A percentile compares a stretch with the other conserved stretches of the same genome.
Evolutionary conservation across 208 protist species (phyloP).

Genomic region (Leishmania arabica): DNA sequence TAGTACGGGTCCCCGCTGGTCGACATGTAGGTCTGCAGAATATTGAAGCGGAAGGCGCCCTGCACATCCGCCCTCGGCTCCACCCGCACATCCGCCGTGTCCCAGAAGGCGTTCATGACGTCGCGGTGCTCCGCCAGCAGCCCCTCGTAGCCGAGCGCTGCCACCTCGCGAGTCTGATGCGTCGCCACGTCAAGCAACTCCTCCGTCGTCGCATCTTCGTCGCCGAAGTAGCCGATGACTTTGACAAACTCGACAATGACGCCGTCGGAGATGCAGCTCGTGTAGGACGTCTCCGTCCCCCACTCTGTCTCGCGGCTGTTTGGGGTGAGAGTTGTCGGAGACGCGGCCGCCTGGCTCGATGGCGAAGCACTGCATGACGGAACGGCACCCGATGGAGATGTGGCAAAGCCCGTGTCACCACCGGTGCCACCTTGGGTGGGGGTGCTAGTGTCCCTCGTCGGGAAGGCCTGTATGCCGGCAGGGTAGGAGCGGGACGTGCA

Average conservation of each 20-base stretch:
- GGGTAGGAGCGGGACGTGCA: conserved; percentile 45
- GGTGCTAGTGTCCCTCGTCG: conserved; percentile 5
- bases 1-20: conserved; percentile 37
- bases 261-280: conserved; percentile 75
- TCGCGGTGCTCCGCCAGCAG: conserved; percentile 63
- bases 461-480: conserved; percentile 9
- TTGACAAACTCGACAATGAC: conserved; percentile 78
- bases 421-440: conserved; percentile 8
- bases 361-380: conserved; percentile 19
- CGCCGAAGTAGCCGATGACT: conserved; percentile 76
- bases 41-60: conserved; percentile 85
- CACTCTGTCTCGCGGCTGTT: conserved; percentile 58
- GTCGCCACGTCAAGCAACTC: conserved; percentile 82
- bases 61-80: conserved; percentile 58
- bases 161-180: conserved; percentile 60
- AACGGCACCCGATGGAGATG: conserved; percentile 10
- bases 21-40: conserved; percentile 81
- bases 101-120: conserved; percentile 76
- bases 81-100: conserved; percentile 63
- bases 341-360: conserved; percentile 6
- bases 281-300: conserved; percentile 81
- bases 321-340: conserved; percentile 44
- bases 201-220: conserved; percentile 78
- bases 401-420: conserved; percentile 13
- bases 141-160: conserved; percentile 55